phyloP scores from a whole-genome alignment of 139 green algal genomes.

The Volvox reticuliferus region DNA sequence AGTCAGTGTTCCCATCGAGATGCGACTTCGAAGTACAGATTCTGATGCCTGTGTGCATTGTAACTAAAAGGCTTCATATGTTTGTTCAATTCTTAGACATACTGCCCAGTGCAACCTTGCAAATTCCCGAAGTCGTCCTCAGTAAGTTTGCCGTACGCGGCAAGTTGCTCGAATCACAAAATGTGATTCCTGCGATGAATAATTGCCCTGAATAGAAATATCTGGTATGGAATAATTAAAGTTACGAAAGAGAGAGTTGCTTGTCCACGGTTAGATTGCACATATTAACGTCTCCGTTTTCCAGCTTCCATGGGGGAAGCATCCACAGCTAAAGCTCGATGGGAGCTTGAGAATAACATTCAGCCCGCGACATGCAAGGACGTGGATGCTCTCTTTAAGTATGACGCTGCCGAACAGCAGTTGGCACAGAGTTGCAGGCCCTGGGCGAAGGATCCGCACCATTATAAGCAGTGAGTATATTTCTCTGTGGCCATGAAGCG shows the following conservation, averaged over 20 bases:
- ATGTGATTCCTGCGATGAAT: no score
- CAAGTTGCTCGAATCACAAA: neutral
- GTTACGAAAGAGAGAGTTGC: neutral
- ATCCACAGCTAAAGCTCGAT: slow-evolving; percentile 68
- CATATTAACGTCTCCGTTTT: neutral
- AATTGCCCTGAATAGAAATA: no score
- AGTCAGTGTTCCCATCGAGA: neutral
- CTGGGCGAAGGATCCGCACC: slow-evolving; percentile 91
- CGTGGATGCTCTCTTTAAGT: slow-evolving; percentile 84
- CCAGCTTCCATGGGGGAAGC: slow-evolving; percentile 42
- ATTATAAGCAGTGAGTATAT: slow-evolving; percentile 85
- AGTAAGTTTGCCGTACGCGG: neutral
- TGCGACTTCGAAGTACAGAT: neutral
- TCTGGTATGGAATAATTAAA: neutral
- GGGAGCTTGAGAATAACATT: slow-evolving; percentile 97
- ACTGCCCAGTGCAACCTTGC: neutral
- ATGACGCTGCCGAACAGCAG: slow-evolving; percentile 75
- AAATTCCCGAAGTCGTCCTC: no score
- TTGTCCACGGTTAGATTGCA: neutral
- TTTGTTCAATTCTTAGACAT: neutral
- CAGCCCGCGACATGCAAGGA: slow-evolving; percentile 46
- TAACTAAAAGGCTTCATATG: neutral
- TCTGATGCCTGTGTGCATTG: neutral
- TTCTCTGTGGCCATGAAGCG: no score
- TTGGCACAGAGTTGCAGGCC: slow-evolving; percentile 82